Evolutionary conservation across 768 basidiomycete species (phyloP), one percentile per base, ranked within the genome.

Genomic region (Trametes cinnabarina): DNA sequence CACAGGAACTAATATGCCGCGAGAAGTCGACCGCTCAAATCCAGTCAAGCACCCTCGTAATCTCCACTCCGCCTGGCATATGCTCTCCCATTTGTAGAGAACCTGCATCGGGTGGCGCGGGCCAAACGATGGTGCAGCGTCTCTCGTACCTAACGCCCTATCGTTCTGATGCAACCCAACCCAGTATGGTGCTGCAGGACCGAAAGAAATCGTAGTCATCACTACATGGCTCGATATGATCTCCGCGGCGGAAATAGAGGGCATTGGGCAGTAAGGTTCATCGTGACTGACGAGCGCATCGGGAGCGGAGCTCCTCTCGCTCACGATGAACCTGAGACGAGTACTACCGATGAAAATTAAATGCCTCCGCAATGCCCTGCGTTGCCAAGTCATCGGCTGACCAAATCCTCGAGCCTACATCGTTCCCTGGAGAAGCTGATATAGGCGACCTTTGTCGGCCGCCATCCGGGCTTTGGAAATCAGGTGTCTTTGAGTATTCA

Each of bases 241-340:
- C 58, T 59, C 58, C 58, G 58, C 58, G 58, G 51, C 51, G 58
- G 58, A 37, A 19, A 6, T 53, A 48, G 22, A 20, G 22, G 26
- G 58, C 51, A 23, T 32, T 35, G 37, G 4, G 37, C 26, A 11
- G 50, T 23, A 59, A 53, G 51, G 58, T 59, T 59, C 43, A 28
- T 26, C 12, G 8, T 59, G 51, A 59, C 51, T 42, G 32, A 53
- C 53, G 32, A 20, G 20, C 22, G 46, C 49, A 59, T 53, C 44
- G 47, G 51, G 46, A 30, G 46, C 51, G 58, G 58, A 48, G 47
- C 39, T 17, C 51, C 57, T 47, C 40, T 42, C 7, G 46, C 41
- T 54, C 58, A 54, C 26, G 22, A 28, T 53, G 46, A 48, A 53
- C 46, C 19, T 40, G 15, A 35, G 35, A 19, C 51, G 30, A 48